Conservation (phyloP, 805 yeast genomes). For the Candida chauliodis region DNA sequence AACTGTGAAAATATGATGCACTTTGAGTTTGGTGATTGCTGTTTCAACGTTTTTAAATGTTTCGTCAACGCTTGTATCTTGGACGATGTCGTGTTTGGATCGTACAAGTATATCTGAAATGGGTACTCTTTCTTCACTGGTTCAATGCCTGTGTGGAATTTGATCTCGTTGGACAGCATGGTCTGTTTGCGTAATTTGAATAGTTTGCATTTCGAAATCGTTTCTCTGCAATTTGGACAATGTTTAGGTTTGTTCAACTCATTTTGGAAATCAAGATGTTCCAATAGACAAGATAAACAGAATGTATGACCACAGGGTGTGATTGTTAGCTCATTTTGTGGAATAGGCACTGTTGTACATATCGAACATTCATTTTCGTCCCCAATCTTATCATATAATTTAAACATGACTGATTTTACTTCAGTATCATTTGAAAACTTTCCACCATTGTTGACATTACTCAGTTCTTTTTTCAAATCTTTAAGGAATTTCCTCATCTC, state of each 20-base stretch:
- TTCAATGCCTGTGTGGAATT: constrained; percentile 23
- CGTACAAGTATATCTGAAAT: constrained; percentile 39
- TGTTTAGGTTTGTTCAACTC: constrained; percentile 40
- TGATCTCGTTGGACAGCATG: constrained; percentile 22
- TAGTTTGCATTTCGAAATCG: constrained; percentile 48
- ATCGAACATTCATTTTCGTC: constrained; percentile 72
- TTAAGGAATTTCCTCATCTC: constrained; percentile 11
- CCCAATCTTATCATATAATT: constrained; percentile 27
- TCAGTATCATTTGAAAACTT: constrained; percentile 19
- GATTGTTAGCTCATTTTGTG: constrained; percentile 49
- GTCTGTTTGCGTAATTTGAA: constrained; percentile 37
- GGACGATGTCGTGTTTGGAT: constrained; percentile 59
- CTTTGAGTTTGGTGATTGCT: constrained; percentile 61
- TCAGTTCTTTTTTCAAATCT: constrained; percentile 11
- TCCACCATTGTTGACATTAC: constrained; percentile 5
- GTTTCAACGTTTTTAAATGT: constrained; percentile 53
- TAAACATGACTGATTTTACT: constrained; percentile 23
- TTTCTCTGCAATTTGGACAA: constrained; percentile 76
- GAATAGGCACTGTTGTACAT: constrained; percentile 69
- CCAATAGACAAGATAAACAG: constrained; percentile 69
- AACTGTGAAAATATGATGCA: constrained; percentile 90
- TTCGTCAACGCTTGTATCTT: constrained; percentile 66
- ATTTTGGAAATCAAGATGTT: constrained; percentile 71
- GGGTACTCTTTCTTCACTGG: constrained; percentile 13
- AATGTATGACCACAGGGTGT: constrained; percentile 80